Conservation (phyloP, 1,284 basidiomycete species). For the Microbotryum saponariae region DNA sequence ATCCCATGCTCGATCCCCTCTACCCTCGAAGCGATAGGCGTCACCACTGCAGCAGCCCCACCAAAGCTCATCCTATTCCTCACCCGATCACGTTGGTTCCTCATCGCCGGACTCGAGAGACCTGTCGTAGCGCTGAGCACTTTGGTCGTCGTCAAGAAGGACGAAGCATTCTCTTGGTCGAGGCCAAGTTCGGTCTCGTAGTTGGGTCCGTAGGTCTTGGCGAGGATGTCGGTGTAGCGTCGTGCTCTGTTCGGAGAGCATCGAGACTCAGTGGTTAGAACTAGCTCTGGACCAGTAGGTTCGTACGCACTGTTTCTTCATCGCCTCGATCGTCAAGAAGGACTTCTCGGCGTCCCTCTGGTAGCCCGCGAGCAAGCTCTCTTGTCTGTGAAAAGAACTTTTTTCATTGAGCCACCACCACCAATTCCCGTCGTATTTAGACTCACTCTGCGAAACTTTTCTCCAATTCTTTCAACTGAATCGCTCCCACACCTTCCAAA, state of each 20-base stretch:
- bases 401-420: too few relatives aligned
- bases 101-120: too few relatives aligned
- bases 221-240: conserved; percentile 17
- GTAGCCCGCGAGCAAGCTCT: conserved; percentile 16
- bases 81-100: too few relatives aligned
- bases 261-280: not conserved
- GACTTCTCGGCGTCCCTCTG: conserved; percentile 23
- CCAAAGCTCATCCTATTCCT: too few relatives aligned
- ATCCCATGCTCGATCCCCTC: too few relatives aligned
- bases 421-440: too few relatives aligned
- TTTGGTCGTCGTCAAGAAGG: not conserved
- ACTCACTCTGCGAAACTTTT: conserved; percentile 2
- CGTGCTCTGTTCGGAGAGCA: not conserved
- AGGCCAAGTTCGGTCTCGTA: conserved; percentile 15
- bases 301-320: conserved; percentile 13
- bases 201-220: conserved; percentile 11
- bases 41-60: too few relatives aligned
- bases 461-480: conserved; percentile 24
- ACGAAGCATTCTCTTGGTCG: not conserved
- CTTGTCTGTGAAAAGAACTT: conserved; percentile 1
- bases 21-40: too few relatives aligned
- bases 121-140: too few relatives aligned
- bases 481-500: conserved; percentile 10
- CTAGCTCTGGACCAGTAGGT: too few relatives aligned
- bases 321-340: conserved; percentile 8